A percentile compares a stretch with the other conserved stretches of the same genome.
These are phyloP conservation scores for Trichoderma parareesei DNA, from an alignment of 495 filamentous ascomycete genomes.

Conservation along the genomic window DNA sequence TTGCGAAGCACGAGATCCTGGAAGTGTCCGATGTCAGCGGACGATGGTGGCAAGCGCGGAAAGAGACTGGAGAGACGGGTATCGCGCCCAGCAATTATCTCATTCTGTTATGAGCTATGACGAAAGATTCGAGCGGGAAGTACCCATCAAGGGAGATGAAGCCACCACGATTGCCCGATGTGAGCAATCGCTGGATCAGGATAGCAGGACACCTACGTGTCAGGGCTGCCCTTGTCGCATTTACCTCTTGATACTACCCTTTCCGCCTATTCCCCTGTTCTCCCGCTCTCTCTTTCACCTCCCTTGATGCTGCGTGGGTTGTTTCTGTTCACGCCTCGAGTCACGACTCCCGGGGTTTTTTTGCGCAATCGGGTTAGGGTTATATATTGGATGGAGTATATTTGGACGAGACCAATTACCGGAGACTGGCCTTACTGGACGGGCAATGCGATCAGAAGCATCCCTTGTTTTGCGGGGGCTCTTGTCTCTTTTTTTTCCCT, in stretches of 20 bases:
- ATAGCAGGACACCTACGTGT: not conserved
- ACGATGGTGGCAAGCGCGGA: constrained; percentile 97
- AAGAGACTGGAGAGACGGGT: constrained; percentile 89
- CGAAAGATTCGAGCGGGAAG: not conserved
- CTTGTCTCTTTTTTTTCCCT: constrained; percentile 14
- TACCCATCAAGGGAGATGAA: not conserved
- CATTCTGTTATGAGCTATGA: constrained; percentile 71
- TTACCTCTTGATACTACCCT: not conserved
- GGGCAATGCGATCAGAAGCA: not conserved
- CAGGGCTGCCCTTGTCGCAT: not conserved
- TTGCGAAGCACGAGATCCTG: constrained; percentile 91
- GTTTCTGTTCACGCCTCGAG: not conserved
- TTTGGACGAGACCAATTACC: not conserved
- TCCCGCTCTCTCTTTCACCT: not conserved
- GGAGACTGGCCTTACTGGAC: not conserved
- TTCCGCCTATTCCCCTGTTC: not conserved
- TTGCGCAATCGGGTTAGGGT: constrained; percentile 10
- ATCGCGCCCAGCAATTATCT: constrained; percentile 98
- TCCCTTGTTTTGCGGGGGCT: not conserved
- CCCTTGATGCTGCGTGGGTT: not conserved
- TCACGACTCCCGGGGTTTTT: not conserved
- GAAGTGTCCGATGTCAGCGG: constrained; percentile 97
- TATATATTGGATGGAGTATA: constrained; percentile 12
- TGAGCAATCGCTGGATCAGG: not conserved
- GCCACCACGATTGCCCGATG: not conserved